Evolutionary conservation across 345 rosid genomes (phyloP).

Genomic region (Murraya koenigii): DNA sequence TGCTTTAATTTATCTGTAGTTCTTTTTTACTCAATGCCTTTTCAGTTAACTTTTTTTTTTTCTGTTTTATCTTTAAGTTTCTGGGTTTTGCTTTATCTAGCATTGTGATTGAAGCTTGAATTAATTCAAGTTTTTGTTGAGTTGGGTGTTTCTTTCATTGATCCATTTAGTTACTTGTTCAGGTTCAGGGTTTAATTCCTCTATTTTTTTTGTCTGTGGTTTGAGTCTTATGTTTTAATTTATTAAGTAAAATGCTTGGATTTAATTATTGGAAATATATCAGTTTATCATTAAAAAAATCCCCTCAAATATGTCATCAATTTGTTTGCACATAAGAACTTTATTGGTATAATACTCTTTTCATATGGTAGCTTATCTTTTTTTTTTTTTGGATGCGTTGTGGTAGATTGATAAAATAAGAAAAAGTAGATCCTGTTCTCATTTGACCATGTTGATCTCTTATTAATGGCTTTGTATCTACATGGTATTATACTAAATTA

Average conservation of each 20-base stretch:
- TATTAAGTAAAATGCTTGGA: not conserved
- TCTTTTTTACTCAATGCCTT: not conserved
- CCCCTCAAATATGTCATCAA: not conserved
- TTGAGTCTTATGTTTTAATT: not conserved
- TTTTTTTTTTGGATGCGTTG: too few relatives aligned
- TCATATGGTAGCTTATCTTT: too few relatives aligned
- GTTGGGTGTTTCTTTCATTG: not conserved
- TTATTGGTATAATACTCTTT: not conserved
- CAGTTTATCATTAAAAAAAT: not conserved
- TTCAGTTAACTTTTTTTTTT: not conserved
- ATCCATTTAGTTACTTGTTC: not conserved
- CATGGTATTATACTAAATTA: not conserved
- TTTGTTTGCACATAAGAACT: not conserved
- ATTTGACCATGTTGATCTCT: not conserved
- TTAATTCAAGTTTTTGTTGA: not conserved
- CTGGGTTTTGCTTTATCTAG: not conserved
- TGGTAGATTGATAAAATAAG: not conserved
- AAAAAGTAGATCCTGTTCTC: not conserved
- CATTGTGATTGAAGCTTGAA: not conserved
- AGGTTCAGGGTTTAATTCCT: not conserved
- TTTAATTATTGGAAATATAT: not conserved
- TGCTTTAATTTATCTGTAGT: not conserved
- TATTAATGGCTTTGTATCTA: not conserved
- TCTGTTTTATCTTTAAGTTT: not conserved
- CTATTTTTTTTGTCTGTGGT: not conserved